Percentiles rank a stretch among this genome's conserved stretches.
phyloP scores from a whole-genome alignment of 192 early-diverging fungal genomes.

The Paraglomus brasilianum region DNA sequence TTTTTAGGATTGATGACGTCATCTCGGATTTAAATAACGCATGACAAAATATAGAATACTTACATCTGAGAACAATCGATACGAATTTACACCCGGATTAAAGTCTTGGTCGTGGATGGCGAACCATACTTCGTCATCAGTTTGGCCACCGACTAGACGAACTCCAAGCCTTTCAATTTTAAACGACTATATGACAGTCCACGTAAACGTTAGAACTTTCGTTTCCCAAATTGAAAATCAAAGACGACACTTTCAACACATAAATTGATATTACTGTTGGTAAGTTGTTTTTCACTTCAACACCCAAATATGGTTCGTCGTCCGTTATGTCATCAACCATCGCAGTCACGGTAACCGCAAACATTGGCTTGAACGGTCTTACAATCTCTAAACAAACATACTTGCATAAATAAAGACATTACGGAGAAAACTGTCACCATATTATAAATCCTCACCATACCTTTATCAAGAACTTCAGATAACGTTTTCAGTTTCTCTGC shows the following conservation, averaged over 20 bases:
- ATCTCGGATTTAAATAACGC: too few species aligned
- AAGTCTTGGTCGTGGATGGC: conserved; percentile 43
- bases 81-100: conserved; percentile 51
- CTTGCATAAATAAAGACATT: conserved; percentile 9
- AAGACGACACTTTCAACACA: not conserved
- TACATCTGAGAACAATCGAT: conserved; percentile 53
- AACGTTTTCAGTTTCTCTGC: conserved; percentile 44
- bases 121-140: conserved; percentile 56
- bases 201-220: not conserved
- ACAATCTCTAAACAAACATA: conserved; percentile 40
- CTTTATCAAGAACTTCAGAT: conserved; percentile 32
- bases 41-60: conserved; percentile 6
- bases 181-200: conserved; percentile 37
- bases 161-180: conserved; percentile 48
- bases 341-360: conserved; percentile 47
- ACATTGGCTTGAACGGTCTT: conserved; percentile 53
- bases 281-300: conserved; percentile 56
- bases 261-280: conserved; percentile 49
- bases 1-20: too few species aligned
- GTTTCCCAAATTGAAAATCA: not conserved
- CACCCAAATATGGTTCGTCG: conserved; percentile 50
- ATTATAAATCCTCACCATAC: conserved; percentile 9
- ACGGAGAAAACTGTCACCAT: not conserved
- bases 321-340: conserved; percentile 60
- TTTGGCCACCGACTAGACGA: conserved; percentile 49